Percentiles rank a stretch among this genome's conserved stretches.
Evolutionary conservation across 73 alveolate species (phyloP).

Genomic region (Tetrahymena thermophila): DNA sequence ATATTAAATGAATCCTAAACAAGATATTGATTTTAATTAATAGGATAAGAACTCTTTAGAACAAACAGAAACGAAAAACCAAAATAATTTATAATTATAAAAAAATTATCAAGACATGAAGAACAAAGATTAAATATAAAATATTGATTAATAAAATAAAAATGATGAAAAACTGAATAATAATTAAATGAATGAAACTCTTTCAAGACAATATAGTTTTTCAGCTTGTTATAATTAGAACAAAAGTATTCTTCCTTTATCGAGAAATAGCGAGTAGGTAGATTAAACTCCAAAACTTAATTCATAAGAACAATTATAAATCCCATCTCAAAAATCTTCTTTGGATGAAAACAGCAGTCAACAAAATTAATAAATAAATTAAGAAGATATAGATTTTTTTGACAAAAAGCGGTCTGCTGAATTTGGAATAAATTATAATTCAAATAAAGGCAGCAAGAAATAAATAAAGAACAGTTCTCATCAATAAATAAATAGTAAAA

Average conservation of each 20-base stretch:
- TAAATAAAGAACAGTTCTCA: not conserved
- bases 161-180: not conserved
- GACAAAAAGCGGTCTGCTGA: not conserved
- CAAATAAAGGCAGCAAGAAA: not conserved
- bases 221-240: not conserved
- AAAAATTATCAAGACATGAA: not conserved
- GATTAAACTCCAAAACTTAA: not conserved
- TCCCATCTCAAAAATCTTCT: not conserved
- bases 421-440: not conserved
- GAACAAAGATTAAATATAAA: not conserved
- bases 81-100: no score
- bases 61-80: not conserved
- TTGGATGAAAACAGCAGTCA: not conserved
- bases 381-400: not conserved
- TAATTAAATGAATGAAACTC: not conserved
- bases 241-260: not conserved
- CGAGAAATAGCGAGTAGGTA: not conserved
- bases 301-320: not conserved
- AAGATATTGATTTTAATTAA: not conserved
- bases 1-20: not conserved
- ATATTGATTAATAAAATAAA: not conserved
- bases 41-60: not conserved
- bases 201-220: not conserved
- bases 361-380: not conserved
- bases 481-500: not conserved